Evolutionary conservation across 2,329 filamentous ascomycete species (phyloP).

Genomic region (Nigrospora oryzae): DNA sequence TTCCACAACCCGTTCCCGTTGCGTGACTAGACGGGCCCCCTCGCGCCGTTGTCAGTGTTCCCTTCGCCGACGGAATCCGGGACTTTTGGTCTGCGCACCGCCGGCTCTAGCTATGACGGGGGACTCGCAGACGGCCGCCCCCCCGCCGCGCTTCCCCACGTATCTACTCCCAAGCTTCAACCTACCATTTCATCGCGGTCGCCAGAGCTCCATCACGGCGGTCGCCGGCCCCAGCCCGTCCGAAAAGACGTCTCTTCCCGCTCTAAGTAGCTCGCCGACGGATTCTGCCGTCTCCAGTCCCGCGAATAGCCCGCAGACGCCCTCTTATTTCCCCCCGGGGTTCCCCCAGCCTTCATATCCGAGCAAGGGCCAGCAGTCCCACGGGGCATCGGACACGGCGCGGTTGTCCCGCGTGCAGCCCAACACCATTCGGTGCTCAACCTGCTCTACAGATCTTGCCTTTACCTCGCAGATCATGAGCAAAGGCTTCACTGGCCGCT

Average conservation of each 20-base stretch:
- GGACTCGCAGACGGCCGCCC: not conserved
- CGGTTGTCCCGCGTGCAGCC: constrained; percentile 35
- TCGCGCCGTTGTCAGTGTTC: too few species aligned
- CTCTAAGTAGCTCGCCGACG: constrained; percentile 25
- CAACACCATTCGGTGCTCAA: constrained; percentile 49
- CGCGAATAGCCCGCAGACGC: constrained; percentile 12
- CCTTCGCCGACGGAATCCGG: too few species aligned
- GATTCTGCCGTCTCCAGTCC: constrained; percentile 21
- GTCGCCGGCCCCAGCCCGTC: constrained; percentile 16
- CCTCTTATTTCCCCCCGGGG: constrained; percentile 14
- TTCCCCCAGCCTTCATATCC: constrained; percentile 11
- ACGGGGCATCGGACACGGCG: constrained; percentile 6
- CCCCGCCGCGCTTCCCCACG: constrained; percentile 34
- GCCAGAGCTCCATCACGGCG: constrained; percentile 17
- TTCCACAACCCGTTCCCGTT: too few species aligned
- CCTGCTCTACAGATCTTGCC: constrained; percentile 53
- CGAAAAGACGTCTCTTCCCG: constrained; percentile 18
- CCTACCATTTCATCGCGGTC: constrained; percentile 36
- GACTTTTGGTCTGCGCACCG: too few species aligned
- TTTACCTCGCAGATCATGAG: constrained; percentile 53
- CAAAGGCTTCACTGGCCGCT: constrained; percentile 58
- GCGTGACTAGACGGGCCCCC: too few species aligned
- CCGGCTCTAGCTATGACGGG: too few species aligned
- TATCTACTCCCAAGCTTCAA: constrained; percentile 44
- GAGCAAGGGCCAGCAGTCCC: constrained; percentile 7